These are phyloP conservation scores for Solanum piurae DNA, from an alignment of 257 asterid genomes.

Conservation along the genomic window DNA sequence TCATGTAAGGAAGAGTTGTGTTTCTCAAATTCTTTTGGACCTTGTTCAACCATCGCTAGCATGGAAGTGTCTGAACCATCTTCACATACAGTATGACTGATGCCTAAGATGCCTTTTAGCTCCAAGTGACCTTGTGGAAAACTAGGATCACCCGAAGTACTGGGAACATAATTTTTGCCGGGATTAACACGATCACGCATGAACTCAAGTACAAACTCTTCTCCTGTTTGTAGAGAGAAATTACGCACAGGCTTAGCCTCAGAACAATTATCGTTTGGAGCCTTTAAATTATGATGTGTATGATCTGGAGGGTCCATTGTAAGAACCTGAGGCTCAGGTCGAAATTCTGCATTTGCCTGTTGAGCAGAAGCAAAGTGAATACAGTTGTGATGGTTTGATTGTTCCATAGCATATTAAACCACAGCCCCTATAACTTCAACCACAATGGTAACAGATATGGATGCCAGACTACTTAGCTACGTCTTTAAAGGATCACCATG, in stretches of 20 bases:
- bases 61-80: constrained; percentile 52
- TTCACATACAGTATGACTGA: constrained; percentile 43
- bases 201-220: constrained; percentile 84
- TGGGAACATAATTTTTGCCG: constrained; percentile 39
- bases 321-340: constrained; percentile 34
- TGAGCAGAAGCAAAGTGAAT: constrained; percentile 26
- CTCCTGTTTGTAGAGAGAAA: constrained; percentile 93
- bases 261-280: constrained; percentile 28
- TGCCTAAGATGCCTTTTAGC: constrained; percentile 47
- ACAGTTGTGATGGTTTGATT: constrained; percentile 24
- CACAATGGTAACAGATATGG: constrained; percentile 12
- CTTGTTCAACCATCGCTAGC: constrained; percentile 29
- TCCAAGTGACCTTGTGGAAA: constrained; percentile 48
- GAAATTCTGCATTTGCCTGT: constrained; percentile 27
- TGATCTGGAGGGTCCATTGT: constrained; percentile 32
- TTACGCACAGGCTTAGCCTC: constrained; percentile 64
- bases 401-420: constrained; percentile 40
- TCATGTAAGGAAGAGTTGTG: constrained; percentile 30
- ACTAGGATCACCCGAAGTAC: constrained; percentile 45
- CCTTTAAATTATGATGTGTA: constrained; percentile 22
- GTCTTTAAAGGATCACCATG: constrained; percentile 27
- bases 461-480: constrained; percentile 20
- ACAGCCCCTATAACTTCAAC: constrained; percentile 9
- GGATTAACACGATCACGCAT: constrained; percentile 75
- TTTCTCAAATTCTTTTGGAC: constrained; percentile 26